Evolutionary conservation across 2,329 filamentous ascomycete genomes (phyloP).

Genomic region (Boeremia lycopersici): DNA sequence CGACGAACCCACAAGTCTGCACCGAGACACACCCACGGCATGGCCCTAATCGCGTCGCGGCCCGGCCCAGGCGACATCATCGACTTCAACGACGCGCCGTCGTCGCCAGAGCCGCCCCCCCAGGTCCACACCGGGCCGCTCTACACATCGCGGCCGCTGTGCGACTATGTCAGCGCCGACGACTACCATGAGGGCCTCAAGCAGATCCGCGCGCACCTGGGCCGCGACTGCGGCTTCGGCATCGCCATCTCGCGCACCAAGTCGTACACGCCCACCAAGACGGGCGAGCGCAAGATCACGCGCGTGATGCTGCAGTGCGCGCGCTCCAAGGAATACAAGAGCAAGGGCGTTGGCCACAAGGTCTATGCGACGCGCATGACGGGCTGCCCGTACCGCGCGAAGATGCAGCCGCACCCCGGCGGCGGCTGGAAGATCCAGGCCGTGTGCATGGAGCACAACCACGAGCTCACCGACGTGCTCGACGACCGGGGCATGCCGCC

Average conservation of each 20-base stretch:
- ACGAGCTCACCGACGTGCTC: conserved; percentile 17
- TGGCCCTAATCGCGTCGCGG: conserved; percentile 14
- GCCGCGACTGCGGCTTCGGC: conserved; percentile 20
- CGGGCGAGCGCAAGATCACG: conserved; percentile 17
- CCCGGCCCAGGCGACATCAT: conserved; percentile 10
- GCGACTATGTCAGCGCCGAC: conserved; percentile 15
- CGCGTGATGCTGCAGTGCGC: conserved; percentile 22
- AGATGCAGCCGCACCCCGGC: conserved; percentile 18
- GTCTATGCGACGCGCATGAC: conserved; percentile 20
- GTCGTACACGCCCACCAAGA: conserved; percentile 18
- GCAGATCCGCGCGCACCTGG: conserved; percentile 19
- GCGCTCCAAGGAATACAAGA: conserved; percentile 22
- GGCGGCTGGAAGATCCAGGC: conserved; percentile 17
- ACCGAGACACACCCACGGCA: conserved; percentile 10
- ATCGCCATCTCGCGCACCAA: conserved; percentile 22
- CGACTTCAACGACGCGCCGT: conserved; percentile 11
- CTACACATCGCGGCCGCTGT: conserved; percentile 14
- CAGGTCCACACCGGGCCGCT: background rate
- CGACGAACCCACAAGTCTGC: conserved; percentile 1
- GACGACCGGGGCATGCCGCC: conserved; percentile 21
- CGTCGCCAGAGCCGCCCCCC: conserved; percentile 6
- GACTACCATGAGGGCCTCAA: conserved; percentile 24
- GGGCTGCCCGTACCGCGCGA: conserved; percentile 19
- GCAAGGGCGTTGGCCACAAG: conserved; percentile 14
- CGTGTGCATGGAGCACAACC: conserved; percentile 18